Percentiles rank a stretch among this genome's conserved stretches.
Conservation (phyloP, 2,329 filamentous ascomycete species). For the Cercospora berteroae region DNA sequence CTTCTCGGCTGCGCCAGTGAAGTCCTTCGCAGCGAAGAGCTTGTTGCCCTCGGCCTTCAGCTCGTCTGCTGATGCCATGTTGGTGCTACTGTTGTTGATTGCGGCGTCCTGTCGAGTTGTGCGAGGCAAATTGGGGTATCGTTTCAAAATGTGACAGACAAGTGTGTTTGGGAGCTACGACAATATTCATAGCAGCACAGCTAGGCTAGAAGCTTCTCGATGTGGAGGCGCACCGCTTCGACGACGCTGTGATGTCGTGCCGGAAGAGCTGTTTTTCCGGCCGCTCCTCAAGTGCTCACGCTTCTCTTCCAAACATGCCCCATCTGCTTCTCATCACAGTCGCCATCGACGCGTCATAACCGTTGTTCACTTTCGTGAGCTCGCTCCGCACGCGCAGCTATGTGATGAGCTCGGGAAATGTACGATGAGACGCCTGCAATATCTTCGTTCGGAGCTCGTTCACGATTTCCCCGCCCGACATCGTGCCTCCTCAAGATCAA, state of each 20-base stretch:
- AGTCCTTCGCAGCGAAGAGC: constrained; percentile 97
- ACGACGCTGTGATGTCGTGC: neutral
- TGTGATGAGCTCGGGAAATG: neutral
- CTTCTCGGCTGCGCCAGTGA: constrained; percentile 87
- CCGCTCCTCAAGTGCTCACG: neutral
- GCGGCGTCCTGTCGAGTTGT: neutral
- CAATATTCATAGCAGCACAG: constrained; percentile 1
- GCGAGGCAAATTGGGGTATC: too few relatives aligned
- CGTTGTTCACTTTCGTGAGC: neutral
- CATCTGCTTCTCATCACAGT: neutral
- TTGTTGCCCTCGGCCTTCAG: constrained; percentile 80
- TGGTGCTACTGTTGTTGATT: constrained; percentile 10
- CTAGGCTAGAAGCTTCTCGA: constrained; percentile 7
- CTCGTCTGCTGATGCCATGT: constrained; percentile 63
- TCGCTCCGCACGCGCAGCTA: neutral
- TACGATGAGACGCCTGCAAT: neutral
- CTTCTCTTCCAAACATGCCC: neutral
- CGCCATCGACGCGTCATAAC: neutral
- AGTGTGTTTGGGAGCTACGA: neutral
- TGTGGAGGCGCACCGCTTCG: constrained; percentile 3
- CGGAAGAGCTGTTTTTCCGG: neutral
- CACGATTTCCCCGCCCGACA: neutral
- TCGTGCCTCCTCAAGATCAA: neutral
- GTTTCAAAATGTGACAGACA: neutral
- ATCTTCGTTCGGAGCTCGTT: neutral